Conservation (phyloP, 2,329 filamentous ascomycete genomes). For the Aspergillus sp. region DNA sequence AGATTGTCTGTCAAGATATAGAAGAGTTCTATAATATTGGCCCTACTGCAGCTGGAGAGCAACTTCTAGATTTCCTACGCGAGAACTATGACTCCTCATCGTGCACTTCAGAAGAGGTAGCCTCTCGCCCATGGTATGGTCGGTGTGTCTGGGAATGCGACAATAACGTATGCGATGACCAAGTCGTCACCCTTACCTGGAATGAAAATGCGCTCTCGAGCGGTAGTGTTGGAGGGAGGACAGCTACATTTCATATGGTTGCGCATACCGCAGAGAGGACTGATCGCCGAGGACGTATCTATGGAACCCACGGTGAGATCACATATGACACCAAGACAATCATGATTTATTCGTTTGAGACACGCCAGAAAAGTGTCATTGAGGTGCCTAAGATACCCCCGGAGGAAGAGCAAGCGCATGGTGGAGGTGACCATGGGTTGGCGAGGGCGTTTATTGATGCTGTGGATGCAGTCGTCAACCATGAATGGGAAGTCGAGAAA, state of each 20-base stretch:
- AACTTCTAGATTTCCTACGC: constrained; percentile 53
- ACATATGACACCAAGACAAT: constrained; percentile 81
- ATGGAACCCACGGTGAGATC: constrained; percentile 85
- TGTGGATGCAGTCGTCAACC: constrained; percentile 76
- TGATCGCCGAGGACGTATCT: constrained; percentile 80
- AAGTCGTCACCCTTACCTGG: constrained; percentile 87
- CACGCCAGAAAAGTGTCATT: constrained; percentile 56
- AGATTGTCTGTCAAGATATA: constrained; percentile 87
- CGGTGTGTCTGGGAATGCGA: constrained; percentile 94
- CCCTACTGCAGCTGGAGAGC: constrained; percentile 50
- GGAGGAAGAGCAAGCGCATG: constrained; percentile 64
- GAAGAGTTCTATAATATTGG: constrained; percentile 66
- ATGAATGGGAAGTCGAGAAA: constrained; percentile 65
- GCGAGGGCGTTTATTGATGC: constrained; percentile 82
- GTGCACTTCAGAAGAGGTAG: background rate
- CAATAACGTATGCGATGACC: constrained; percentile 93
- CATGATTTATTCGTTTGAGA: constrained; percentile 72
- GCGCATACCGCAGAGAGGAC: constrained; percentile 87
- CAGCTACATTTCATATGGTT: constrained; percentile 90
- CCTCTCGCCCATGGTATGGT: constrained; percentile 71
- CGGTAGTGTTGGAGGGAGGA: constrained; percentile 63
- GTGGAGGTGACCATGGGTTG: constrained; percentile 79
- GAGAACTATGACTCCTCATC: constrained; percentile 56
- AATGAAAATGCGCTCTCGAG: constrained; percentile 32
- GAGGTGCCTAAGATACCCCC: constrained; percentile 65